These are phyloP conservation scores for Trichophyton verrucosum DNA, from an alignment of 2,329 filamentous ascomycete genomes.

Conservation along the genomic window DNA sequence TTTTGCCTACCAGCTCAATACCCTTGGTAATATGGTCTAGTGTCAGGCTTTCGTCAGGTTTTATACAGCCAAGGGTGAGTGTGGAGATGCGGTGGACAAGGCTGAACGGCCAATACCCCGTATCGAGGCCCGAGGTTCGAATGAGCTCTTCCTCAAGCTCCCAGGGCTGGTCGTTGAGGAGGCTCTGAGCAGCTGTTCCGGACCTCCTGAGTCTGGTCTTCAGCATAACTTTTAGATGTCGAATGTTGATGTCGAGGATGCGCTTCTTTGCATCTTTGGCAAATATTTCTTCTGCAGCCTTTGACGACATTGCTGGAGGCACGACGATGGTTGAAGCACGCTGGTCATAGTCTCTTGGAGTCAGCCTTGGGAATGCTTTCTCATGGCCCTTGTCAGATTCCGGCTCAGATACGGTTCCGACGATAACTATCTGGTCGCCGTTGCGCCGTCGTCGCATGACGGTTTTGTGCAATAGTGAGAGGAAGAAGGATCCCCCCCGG, in stretches of 20 bases:
- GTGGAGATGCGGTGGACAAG: slow-evolving; percentile 49
- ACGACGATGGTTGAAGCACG: slow-evolving; percentile 44
- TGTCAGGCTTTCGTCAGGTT: slow-evolving; percentile 30
- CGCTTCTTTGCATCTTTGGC: slow-evolving; percentile 38
- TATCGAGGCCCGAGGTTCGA: slow-evolving; percentile 32
- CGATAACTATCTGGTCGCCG: slow-evolving; percentile 59
- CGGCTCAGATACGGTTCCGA: slow-evolving; percentile 61
- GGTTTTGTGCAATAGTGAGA: slow-evolving; percentile 56
- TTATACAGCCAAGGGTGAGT: slow-evolving; percentile 39
- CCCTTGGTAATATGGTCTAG: slow-evolving; percentile 28
- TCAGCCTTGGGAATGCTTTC: slow-evolving; percentile 32
- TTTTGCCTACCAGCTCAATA: slow-evolving; percentile 30
- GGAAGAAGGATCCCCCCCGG: slow-evolving; percentile 54
- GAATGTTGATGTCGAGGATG: slow-evolving; percentile 47
- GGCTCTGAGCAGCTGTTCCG: slow-evolving; percentile 19
- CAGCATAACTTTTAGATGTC: slow-evolving; percentile 54
- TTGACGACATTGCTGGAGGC: slow-evolving; percentile 36
- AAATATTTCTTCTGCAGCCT: slow-evolving; percentile 30
- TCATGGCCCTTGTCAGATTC: slow-evolving; percentile 38
- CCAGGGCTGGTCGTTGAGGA: slow-evolving; percentile 23
- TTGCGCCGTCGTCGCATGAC: slow-evolving; percentile 60
- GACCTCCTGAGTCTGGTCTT: slow-evolving; percentile 24
- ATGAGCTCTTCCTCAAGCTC: slow-evolving; percentile 19
- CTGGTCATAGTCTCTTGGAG: slow-evolving; percentile 37
- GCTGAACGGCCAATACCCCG: slow-evolving; percentile 47